Base-by-base conservation (phyloP, 1,284 basidiomycete genomes). In the Apiotrichum gracile region DNA sequence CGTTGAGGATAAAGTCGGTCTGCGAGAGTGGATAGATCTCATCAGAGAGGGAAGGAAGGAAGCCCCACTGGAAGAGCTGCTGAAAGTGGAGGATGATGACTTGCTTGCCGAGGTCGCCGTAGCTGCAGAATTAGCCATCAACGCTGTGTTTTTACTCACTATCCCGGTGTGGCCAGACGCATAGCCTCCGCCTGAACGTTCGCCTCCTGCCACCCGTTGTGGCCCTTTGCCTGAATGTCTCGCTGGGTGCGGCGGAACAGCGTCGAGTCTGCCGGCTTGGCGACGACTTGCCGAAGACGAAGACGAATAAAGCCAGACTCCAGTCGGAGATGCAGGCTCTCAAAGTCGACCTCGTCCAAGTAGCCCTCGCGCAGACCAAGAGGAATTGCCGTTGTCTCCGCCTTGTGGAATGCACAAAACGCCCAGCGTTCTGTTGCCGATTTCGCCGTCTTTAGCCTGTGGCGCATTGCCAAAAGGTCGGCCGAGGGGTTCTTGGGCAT, bases 321-420 rank as follows among this genome's bases (percentile, higher is more conserved):
- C 9, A 74, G 49, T 14, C 68, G 56, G 3, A 46, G 13, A 22
- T 61, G 53, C 2, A 74, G 45, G 8, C 31, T 17, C 8, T 39
- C 22, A 46, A 72, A 73, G 41, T 69, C 66, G 45, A 75, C 62
- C 0, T 39, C 35, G 7, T 39, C 24, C 1, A 70, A 72, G 51
- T 67, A 75, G 0, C 70, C 70, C 16, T 56, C 55, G 10, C 60
- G 62, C 19, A 58, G 38, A 5, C 72, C 73, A 3, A 69, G 56
- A 2, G 72, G 72, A 27, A 75, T 65, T 27, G 61, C 49, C 0
- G 47, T 56, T 0, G 64, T 61, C 55, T 73, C 67, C 8, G 68
- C 69, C 8, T 61, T 56, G 51, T 75, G 72, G 33, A 60, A 55
- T 1, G 53, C 39, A 54, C 73, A 75, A 29, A 66, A 69, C 1